Base-by-base conservation (phyloP, 257 asterid genomes). In the Rauvolfia tetraphylla region DNA sequence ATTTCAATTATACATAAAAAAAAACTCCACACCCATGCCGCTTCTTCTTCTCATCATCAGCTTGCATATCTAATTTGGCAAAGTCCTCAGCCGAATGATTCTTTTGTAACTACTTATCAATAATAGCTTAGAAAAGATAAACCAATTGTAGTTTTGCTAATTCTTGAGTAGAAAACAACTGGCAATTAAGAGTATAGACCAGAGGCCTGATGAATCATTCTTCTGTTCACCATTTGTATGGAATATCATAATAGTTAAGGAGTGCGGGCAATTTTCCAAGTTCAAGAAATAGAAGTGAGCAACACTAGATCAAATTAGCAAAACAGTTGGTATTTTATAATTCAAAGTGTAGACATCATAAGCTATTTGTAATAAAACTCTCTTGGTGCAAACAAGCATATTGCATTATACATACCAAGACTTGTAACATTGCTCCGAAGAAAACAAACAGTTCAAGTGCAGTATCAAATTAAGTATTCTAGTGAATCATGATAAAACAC, bases 201-300 rank as follows among this genome's bases (percentile, higher is more conserved):
- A 71, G 56, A 48, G 54, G 57, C 98, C 98, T 90, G 99, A 88
- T 73, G 99, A 95, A 77, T 93, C 93, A 75, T 88, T 94, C 99
- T 91, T 85, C 82, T 85, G 89, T 79, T 87, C 88, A 23, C 96
- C 99, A 44, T 95, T 91, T 89, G 95, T 95, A 95, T 25, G 93
- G 87, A 49, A 92, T 77, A 77, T 90, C 91, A 81, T 95, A 88
- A 80, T 91, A 95, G 86, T 92, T 98, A 72, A 91, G 87, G 82
- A 93, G 93, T 44, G 97, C 98, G 93, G 88, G 57, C 74, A 81
- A 83, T 80, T 34, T 31, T 14, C 17, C 51, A 46, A 1, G 73
- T 20, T 36, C 48, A 71, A 13, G 18, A 59, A 23, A 31, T 31
- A 51, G 5, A 42, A 69, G 58, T 12, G 18, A 76, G 72, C 31